Evolutionary conservation across 2,329 filamentous ascomycete genomes (phyloP).

Genomic region (Lachnellula occidentalis): DNA sequence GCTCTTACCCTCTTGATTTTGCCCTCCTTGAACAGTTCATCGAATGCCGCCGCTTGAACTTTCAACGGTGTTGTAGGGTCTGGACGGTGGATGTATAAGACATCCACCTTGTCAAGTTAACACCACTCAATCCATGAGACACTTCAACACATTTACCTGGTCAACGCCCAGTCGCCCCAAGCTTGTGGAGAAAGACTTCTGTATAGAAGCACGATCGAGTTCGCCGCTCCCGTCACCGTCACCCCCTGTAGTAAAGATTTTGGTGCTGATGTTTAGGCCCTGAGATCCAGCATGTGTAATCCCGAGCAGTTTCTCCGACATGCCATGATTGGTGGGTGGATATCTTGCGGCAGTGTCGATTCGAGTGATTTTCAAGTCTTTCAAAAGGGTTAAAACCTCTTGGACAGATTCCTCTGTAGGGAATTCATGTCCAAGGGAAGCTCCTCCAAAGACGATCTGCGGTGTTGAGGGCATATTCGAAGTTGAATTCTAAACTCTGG

Average conservation of each 20-base stretch:
- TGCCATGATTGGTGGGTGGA: constrained; percentile 2
- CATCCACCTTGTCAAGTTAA: constrained; percentile 2
- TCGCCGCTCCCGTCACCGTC: neutral
- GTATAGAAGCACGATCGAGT: neutral
- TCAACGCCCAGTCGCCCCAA: neutral
- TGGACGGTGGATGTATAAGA: constrained; percentile 11
- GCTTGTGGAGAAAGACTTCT: neutral
- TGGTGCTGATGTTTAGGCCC: constrained; percentile 8
- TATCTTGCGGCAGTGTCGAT: constrained; percentile 13
- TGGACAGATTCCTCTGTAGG: neutral
- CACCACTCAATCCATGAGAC: neutral
- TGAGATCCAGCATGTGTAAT: neutral
- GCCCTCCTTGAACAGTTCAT: constrained; percentile 27
- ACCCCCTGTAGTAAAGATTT: constrained; percentile 2
- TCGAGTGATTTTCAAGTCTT: constrained; percentile 1
- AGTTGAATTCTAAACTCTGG: neutral
- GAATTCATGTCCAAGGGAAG: neutral
- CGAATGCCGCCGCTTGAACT: constrained; percentile 21
- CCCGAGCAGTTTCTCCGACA: constrained; percentile 7
- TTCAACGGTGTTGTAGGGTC: constrained; percentile 19
- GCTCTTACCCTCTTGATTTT: constrained; percentile 19
- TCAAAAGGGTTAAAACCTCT: neutral
- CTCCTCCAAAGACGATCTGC: constrained; percentile 7
- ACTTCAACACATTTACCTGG: neutral
- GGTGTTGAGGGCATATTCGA: neutral